Percentiles rank a stretch among this genome's conserved stretches.
These are phyloP conservation scores for Ramaria rubella DNA, from an alignment of 768 basidiomycete species.

Conservation along the genomic window DNA sequence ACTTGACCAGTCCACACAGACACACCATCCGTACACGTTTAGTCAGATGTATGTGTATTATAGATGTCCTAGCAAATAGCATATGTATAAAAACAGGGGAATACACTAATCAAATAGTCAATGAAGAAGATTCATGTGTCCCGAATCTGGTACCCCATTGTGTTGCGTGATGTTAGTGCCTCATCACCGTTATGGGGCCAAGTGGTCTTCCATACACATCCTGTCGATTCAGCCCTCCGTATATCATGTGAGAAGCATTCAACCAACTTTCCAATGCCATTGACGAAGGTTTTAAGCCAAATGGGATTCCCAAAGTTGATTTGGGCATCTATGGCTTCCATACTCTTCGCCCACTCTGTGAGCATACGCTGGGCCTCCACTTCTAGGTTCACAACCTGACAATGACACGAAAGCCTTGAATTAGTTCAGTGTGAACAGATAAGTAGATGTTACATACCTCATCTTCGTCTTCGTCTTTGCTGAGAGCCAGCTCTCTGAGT, in stretches of 20 bases:
- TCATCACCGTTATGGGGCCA: conserved; percentile 11
- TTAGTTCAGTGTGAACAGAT: background rate
- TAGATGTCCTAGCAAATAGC: too few species aligned
- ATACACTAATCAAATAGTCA: too few species aligned
- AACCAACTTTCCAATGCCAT: conserved; percentile 14
- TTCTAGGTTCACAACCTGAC: background rate
- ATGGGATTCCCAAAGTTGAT: conserved; percentile 9
- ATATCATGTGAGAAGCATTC: conserved; percentile 17
- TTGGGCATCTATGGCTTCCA: conserved; percentile 4
- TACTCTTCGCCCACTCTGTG: background rate
- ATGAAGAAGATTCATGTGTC: too few species aligned
- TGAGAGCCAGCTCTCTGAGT: too few species aligned
- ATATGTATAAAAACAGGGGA: too few species aligned
- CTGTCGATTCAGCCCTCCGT: conserved; percentile 13
- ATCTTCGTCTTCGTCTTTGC: conserved; percentile 11
- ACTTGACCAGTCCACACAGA: too few species aligned
- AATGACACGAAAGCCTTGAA: too few species aligned
- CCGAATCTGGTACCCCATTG: background rate
- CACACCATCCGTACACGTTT: too few species aligned
- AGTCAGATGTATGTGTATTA: too few species aligned
- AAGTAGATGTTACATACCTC: conserved; percentile 7
- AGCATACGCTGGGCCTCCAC: background rate
- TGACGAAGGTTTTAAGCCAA: conserved; percentile 13
- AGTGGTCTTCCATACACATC: conserved; percentile 15
- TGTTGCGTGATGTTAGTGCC: background rate